phyloP scores from a whole-genome alignment of 1,139 yeast species.

The Candida sanyaensis region DNA sequence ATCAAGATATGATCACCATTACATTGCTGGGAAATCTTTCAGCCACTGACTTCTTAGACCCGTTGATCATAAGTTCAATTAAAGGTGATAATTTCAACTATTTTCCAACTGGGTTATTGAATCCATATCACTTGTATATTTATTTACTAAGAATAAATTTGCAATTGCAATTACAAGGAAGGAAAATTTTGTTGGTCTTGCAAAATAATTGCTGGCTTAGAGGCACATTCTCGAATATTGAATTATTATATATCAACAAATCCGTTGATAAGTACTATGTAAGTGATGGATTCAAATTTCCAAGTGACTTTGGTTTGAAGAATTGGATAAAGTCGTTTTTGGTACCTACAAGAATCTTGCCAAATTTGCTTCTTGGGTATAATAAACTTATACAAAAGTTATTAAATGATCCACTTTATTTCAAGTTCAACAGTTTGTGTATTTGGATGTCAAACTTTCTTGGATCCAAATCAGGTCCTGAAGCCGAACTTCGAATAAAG shows the following conservation, averaged over 20 bases:
- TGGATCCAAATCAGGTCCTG: neutral
- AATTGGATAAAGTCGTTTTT: conserved; percentile 16
- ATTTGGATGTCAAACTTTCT: conserved; percentile 1
- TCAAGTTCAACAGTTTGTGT: conserved; percentile 11
- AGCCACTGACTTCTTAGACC: conserved; percentile 20
- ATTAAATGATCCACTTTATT: conserved; percentile 8
- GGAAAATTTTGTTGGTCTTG: conserved; percentile 11
- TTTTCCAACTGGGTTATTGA: conserved; percentile 14
- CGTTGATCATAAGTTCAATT: conserved; percentile 16
- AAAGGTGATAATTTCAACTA: conserved; percentile 9
- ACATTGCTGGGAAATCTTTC: conserved; percentile 17
- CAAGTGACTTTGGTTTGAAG: conserved; percentile 24
- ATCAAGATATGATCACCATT: conserved; percentile 8
- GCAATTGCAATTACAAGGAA: conserved; percentile 11
- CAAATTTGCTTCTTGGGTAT: conserved; percentile 7
- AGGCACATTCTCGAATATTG: conserved; percentile 18
- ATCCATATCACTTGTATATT: conserved; percentile 13
- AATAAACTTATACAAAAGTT: conserved; percentile 5
- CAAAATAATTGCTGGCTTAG: conserved; percentile 11
- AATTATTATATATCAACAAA: conserved; percentile 19
- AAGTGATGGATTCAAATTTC: conserved; percentile 15
- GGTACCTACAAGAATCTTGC: conserved; percentile 2
- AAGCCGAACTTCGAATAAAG: neutral
- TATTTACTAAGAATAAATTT: conserved; percentile 13
- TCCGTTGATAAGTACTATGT: conserved; percentile 17